Evolutionary conservation across 208 protist species (phyloP).

Genomic region (Angomonas deanei): DNA sequence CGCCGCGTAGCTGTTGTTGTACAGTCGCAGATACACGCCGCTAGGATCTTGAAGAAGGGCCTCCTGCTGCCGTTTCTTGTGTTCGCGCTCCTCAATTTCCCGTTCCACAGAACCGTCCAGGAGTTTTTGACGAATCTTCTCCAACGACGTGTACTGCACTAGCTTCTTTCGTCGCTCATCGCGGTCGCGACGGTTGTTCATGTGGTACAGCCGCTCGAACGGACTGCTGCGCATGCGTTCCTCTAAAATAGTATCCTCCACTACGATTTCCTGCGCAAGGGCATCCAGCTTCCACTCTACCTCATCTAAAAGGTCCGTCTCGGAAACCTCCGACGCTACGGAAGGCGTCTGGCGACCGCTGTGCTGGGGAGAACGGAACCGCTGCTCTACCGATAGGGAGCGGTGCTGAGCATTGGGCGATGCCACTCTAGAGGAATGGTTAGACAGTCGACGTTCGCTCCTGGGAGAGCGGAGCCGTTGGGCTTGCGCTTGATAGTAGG

Average conservation of each 20-base stretch:
- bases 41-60: slow-evolving; percentile 26
- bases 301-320: slow-evolving; percentile 37
- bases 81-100: slow-evolving; percentile 26
- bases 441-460: too few species aligned
- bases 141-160: slow-evolving; percentile 41
- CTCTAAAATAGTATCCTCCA: slow-evolving; percentile 26
- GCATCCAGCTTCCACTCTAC: slow-evolving; percentile 37
- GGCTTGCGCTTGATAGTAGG: too few species aligned
- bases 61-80: slow-evolving; percentile 27
- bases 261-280: slow-evolving; percentile 31
- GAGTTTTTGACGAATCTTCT: slow-evolving; percentile 43
- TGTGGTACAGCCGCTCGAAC: slow-evolving; percentile 73
- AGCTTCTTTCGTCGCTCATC: slow-evolving; percentile 50
- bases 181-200: slow-evolving; percentile 75
- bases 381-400: background rate
- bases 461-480: too few species aligned
- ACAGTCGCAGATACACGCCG: slow-evolving; percentile 63
- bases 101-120: slow-evolving; percentile 36
- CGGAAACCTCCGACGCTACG: slow-evolving; percentile 3
- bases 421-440: background rate
- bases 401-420: background rate
- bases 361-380: background rate
- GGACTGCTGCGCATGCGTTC: slow-evolving; percentile 37
- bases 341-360: background rate
- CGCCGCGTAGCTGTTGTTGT: slow-evolving; percentile 23